These are phyloP conservation scores for Lathyrus sativus DNA, from an alignment of 306 rosid species.

Conservation along the genomic window DNA sequence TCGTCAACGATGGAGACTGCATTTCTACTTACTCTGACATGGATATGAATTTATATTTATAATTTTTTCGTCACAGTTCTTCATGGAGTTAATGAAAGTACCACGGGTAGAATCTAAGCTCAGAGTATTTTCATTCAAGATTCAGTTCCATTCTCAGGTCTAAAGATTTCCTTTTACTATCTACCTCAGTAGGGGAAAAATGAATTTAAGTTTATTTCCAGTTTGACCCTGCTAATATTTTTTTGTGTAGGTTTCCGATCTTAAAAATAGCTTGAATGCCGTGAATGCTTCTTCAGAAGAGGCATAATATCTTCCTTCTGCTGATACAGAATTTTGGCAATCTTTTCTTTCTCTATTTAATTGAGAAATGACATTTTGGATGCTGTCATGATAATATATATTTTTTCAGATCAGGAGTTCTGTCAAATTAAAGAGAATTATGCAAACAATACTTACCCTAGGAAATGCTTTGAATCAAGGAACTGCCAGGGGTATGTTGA, in stretches of 20 bases:
- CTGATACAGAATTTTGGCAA: slow-evolving; percentile 32
- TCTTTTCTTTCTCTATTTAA: not conserved
- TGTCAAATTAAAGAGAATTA: slow-evolving; percentile 83
- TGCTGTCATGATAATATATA: slow-evolving; percentile 36
- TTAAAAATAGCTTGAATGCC: slow-evolving; percentile 63
- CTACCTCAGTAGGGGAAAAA: slow-evolving; percentile 4
- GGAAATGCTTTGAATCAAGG: slow-evolving; percentile 99
- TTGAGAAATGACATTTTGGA: slow-evolving; percentile 28
- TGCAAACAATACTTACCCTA: slow-evolving; percentile 92
- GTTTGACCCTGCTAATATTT: slow-evolving; percentile 39
- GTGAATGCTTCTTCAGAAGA: slow-evolving; percentile 80
- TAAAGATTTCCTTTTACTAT: slow-evolving; percentile 23
- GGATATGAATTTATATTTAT: slow-evolving; percentile 25
- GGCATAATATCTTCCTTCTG: slow-evolving; percentile 54
- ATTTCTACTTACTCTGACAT: slow-evolving; percentile 35
- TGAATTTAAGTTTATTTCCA: slow-evolving; percentile 29
- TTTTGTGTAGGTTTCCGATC: slow-evolving; percentile 78
- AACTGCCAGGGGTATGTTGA: slow-evolving; percentile 84
- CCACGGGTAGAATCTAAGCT: slow-evolving; percentile 92
- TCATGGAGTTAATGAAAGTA: slow-evolving; percentile 75
- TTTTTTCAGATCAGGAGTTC: slow-evolving; percentile 77
- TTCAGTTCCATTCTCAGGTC: slow-evolving; percentile 86
- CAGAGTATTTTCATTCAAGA: slow-evolving; percentile 82
- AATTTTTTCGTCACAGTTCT: slow-evolving; percentile 61
- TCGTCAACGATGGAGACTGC: slow-evolving; percentile 33